Conservation (phyloP, 495 filamentous ascomycete genomes). For the Hyaloscypha bicolor region DNA sequence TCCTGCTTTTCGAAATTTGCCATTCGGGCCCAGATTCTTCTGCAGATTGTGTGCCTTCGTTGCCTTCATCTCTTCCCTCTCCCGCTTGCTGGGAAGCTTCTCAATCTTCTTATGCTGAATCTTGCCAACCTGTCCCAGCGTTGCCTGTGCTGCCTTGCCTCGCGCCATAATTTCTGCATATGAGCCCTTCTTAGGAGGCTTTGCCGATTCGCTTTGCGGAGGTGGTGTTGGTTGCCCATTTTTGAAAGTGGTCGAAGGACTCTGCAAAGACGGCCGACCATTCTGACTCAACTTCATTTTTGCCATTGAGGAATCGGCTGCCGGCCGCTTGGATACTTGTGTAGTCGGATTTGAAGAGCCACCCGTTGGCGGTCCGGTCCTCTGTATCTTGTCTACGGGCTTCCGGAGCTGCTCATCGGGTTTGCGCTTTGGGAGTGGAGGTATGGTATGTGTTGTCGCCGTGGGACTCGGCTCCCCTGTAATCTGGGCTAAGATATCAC, state of each 20-base stretch:
- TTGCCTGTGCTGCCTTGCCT: conserved; percentile 56
- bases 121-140: conserved; percentile 49
- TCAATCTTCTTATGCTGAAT: conserved; percentile 60
- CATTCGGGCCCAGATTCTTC: conserved; percentile 28
- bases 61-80: conserved; percentile 45
- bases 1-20: conserved; percentile 28
- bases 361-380: conserved; percentile 19
- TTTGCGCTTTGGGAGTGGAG: conserved; percentile 49
- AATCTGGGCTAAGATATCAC: conserved; percentile 58
- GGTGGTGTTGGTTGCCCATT: conserved; percentile 31
- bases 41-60: conserved; percentile 32
- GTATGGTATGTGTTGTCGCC: conserved; percentile 22
- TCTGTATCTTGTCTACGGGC: conserved; percentile 36
- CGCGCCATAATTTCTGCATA: conserved; percentile 70
- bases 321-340: conserved; percentile 30
- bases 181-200: conserved; percentile 62
- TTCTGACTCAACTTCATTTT: conserved; percentile 34
- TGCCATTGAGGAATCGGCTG: conserved; percentile 34
- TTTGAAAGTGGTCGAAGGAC: conserved; percentile 16
- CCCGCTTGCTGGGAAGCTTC: conserved; percentile 45
- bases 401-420: conserved; percentile 47
- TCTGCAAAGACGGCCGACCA: conserved; percentile 9
- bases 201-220: conserved; percentile 18
- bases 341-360: conserved; percentile 35
- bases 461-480: conserved; percentile 47